phyloP scores from a whole-genome alignment of 257 asterid species.

The Solanum etuberosum region DNA sequence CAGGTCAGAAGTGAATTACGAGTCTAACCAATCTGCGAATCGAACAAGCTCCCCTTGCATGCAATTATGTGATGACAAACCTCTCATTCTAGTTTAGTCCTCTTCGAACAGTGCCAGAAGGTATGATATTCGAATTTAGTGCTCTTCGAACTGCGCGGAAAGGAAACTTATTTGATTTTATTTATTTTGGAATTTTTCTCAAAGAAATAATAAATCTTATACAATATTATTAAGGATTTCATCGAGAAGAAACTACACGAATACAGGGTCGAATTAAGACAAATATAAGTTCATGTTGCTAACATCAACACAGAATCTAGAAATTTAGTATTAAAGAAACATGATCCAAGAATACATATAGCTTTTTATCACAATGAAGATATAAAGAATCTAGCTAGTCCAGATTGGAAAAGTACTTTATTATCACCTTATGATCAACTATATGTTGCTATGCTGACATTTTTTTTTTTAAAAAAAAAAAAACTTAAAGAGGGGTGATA shows the following conservation, averaged over 20 bases:
- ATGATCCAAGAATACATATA: neutral
- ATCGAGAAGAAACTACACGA: neutral
- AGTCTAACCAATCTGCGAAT: accelerated
- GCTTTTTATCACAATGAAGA: neutral
- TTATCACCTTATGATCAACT: neutral
- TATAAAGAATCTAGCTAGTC: neutral
- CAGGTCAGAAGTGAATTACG: accelerated
- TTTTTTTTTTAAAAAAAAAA: neutral
- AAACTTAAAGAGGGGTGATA: neutral
- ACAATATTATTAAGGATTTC: neutral
- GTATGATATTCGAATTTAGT: neutral
- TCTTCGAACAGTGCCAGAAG: neutral
- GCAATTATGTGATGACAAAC: neutral
- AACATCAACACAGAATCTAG: neutral
- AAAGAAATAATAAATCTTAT: too few species aligned
- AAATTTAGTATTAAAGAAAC: neutral
- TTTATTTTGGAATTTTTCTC: neutral
- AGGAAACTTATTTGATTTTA: neutral
- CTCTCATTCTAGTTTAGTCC: neutral
- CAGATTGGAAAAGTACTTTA: neutral
- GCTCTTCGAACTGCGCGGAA: accelerated
- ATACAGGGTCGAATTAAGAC: neutral
- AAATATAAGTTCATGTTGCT: neutral
- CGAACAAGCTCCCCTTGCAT: neutral
- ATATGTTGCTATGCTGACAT: neutral